A percentile compares a stretch with the other conserved stretches of the same genome.
These are phyloP conservation scores for Apiotrichum siamense DNA, from an alignment of 1,284 basidiomycete species.

Conservation along the genomic window DNA sequence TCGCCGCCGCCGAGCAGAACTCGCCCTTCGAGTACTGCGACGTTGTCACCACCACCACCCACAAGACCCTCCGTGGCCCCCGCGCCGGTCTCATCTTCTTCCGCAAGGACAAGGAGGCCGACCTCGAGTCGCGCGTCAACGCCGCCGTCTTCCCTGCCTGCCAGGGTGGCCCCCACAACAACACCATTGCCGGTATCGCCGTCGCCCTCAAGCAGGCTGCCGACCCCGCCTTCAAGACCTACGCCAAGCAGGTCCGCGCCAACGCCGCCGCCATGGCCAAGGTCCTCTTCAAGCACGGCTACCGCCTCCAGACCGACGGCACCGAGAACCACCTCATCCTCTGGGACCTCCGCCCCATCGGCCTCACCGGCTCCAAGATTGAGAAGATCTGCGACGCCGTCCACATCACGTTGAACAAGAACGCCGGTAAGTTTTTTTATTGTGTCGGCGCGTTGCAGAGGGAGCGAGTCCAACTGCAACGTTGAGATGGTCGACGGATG, in stretches of 20 bases:
- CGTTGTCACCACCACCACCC: constrained; percentile 94
- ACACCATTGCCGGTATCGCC: constrained; percentile 94
- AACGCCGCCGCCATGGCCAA: constrained; percentile 74
- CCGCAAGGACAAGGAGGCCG: constrained; percentile 78
- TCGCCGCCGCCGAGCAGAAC: constrained; percentile 87
- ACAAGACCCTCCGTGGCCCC: constrained; percentile 98
- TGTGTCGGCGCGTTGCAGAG: no score
- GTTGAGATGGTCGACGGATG: no score
- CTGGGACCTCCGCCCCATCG: constrained; percentile 94
- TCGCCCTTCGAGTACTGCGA: constrained; percentile 96
- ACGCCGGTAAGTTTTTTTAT: no score
- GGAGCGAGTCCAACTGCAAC: no score
- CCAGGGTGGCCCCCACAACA: constrained; percentile 99
- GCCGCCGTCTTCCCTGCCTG: constrained; percentile 99
- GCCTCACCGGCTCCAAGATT: constrained; percentile 93
- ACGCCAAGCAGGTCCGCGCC: constrained; percentile 89
- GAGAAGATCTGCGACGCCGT: constrained; percentile 97
- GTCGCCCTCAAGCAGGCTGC: constrained; percentile 91
- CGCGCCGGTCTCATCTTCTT: constrained; percentile 99
- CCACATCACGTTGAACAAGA: constrained; percentile 87
- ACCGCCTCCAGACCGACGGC: constrained; percentile 94
- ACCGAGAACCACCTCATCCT: constrained; percentile 98
- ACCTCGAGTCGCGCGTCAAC: constrained; percentile 93
- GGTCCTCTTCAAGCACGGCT: constrained; percentile 68
- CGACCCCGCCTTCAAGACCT: constrained; percentile 83